Evolutionary conservation across 75 land plant species (phyloP), one percentile per base, ranked within the genome.

Genomic region (Azolla pinnata): DNA sequence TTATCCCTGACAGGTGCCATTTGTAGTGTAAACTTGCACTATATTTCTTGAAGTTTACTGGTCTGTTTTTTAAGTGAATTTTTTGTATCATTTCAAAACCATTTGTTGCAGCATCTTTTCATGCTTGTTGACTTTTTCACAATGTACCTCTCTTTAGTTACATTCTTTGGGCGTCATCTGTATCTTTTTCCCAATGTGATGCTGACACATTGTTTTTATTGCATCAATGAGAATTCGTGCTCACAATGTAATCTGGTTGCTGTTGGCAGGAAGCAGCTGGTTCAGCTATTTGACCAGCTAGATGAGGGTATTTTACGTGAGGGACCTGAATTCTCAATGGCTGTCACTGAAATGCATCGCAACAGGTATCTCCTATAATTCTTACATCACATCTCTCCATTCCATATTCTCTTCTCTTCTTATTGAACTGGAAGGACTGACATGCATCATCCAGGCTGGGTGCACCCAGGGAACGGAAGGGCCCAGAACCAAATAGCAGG

Each of bases 401-500:
- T 4, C 14, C 14, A 46, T 2, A 19, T 52, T 25, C 2, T 4
- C 24, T 3, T 23, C 28, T 52, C 24, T 52, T 1, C 3, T 19
- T 52, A 3, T 24, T 25, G 25, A 25, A 25, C 3, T 52, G 2
- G 4, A 20, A 12, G 50, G 9, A 1, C 24, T 3, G 24, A 2
- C 54, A 23, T 65, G 32, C n/a, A n/a, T n/a, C n/a, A n/a, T 38
- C 26, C 56, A 74, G 77, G 60, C 74, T 57, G 63, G 77, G 77
- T 40, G 60, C 77, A 33, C 77, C 77, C 23, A 57, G 77, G 64
- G 69, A 63, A 29, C 56, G 77, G 48, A 74, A 63, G 38, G 77
- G 77, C 20, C 77, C 77, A 14, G 23, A 63, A 20, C 4, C 69
- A 34, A 74, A 74, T 10, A 74, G 54, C 10, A 74, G 59, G 55